phyloP scores from a whole-genome alignment of 148 eudicot species.

The Amaranthus hypochondriacus region DNA sequence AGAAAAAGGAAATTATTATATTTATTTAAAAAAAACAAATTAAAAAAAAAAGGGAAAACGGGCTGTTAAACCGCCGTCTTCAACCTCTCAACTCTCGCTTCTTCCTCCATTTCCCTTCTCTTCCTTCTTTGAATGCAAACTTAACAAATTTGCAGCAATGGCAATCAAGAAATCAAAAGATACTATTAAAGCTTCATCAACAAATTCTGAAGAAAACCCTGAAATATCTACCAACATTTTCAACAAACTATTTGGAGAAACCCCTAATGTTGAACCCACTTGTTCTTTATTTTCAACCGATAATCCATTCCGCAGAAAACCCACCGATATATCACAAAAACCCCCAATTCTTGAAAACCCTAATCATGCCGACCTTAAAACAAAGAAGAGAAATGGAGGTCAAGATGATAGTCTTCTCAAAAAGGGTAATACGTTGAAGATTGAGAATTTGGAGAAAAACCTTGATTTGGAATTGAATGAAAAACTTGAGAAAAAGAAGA shows the following conservation, averaged over 20 bases:
- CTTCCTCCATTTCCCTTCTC: neutral
- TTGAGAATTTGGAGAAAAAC: slow-evolving; percentile 13
- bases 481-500: slow-evolving; percentile 33
- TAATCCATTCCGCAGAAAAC: slow-evolving; percentile 61
- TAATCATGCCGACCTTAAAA: slow-evolving; percentile 17
- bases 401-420: slow-evolving; percentile 18
- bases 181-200: slow-evolving; percentile 17
- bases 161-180: slow-evolving; percentile 53
- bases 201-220: slow-evolving; percentile 20
- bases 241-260: slow-evolving; percentile 50
- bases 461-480: slow-evolving; percentile 9
- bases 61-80: slow-evolving; percentile 15
- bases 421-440: slow-evolving; percentile 22
- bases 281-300: slow-evolving; percentile 50
- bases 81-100: neutral
- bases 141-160: slow-evolving; percentile 37
- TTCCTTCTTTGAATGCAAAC: neutral
- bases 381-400: slow-evolving; percentile 36
- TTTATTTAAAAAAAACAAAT: neutral
- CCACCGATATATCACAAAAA: slow-evolving; percentile 13
- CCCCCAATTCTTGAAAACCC: slow-evolving; percentile 16
- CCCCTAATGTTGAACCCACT: slow-evolving; percentile 23
- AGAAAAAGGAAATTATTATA: no score
- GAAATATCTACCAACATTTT: slow-evolving; percentile 31
- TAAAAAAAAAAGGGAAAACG: neutral